Percentiles rank a stretch among this genome's conserved stretches.
These are phyloP conservation scores for Hortiboletus flavorubellus DNA, from an alignment of 768 basidiomycete genomes.

Conservation along the genomic window DNA sequence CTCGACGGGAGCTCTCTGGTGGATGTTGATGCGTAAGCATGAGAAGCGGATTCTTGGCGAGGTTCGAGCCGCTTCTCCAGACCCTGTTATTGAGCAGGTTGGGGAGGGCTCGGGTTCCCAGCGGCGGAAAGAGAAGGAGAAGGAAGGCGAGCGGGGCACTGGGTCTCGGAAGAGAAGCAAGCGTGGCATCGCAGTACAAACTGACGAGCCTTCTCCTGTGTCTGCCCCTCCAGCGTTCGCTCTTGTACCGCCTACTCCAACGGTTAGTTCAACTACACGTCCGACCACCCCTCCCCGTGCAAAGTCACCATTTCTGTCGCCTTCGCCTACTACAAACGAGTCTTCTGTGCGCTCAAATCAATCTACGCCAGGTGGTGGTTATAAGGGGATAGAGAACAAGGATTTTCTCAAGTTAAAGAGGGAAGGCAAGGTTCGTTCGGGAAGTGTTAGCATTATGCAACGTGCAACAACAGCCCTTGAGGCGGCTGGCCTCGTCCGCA, in stretches of 20 bases:
- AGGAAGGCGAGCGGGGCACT: constrained; percentile 19
- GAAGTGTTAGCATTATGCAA: constrained; percentile 95
- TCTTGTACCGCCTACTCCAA: constrained; percentile 77
- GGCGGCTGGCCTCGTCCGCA: constrained; percentile 78
- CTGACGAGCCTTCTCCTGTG: constrained; percentile 33
- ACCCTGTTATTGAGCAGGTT: constrained; percentile 17
- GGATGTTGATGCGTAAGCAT: constrained; percentile 86
- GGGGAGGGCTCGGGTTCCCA: constrained; percentile 20
- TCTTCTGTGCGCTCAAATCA: constrained; percentile 58
- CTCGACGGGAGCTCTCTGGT: constrained; percentile 88
- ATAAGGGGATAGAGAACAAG: constrained; percentile 47
- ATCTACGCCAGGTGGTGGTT: constrained; percentile 62
- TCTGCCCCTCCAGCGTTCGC: constrained; percentile 58
- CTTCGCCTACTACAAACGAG: constrained; percentile 50
- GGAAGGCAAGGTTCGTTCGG: constrained; percentile 64
- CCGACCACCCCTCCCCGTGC: constrained; percentile 50
- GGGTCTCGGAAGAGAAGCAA: constrained; percentile 27
- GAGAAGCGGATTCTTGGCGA: constrained; percentile 55
- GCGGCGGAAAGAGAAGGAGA: constrained; percentile 34
- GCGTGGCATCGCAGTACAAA: constrained; percentile 41
- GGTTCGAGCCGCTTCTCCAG: constrained; percentile 17
- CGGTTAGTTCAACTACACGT: constrained; percentile 38
- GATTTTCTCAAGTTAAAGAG: constrained; percentile 49
- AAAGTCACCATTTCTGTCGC: constrained; percentile 53
- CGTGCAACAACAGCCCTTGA: constrained; percentile 89